phyloP scores from a whole-genome alignment of 192 early-diverging fungal species.

The Rhizophlyctis rosea region DNA sequence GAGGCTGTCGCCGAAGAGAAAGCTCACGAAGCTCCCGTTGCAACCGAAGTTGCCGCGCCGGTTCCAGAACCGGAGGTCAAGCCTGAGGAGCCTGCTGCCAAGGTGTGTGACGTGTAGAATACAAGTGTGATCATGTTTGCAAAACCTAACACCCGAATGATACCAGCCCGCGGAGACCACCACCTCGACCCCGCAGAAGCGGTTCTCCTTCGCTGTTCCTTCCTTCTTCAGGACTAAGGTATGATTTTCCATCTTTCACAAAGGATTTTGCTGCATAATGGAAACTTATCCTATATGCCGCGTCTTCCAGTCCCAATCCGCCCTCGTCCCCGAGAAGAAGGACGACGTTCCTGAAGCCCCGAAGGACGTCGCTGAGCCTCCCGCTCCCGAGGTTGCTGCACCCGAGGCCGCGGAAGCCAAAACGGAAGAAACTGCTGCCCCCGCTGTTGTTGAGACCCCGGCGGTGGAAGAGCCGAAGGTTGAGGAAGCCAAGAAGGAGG shows the following conservation, averaged over 20 bases:
- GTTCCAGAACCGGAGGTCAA: neutral
- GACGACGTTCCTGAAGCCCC: too few species aligned
- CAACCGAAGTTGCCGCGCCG: neutral
- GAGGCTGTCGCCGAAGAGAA: neutral
- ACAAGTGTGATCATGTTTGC: too few species aligned
- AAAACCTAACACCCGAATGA: too few species aligned
- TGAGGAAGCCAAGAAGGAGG: neutral
- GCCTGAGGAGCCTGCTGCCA: neutral
- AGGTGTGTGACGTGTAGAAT: too few species aligned
- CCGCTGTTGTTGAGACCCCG: neutral
- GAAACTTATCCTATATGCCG: too few species aligned
- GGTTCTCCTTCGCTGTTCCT: neutral
- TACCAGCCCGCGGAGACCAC: too few species aligned
- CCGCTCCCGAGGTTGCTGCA: neutral
- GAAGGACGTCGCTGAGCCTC: neutral
- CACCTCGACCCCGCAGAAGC: too few species aligned
- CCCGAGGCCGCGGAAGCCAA: neutral
- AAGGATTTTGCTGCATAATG: neutral
- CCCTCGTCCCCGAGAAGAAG: too few species aligned
- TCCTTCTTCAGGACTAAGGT: neutral
- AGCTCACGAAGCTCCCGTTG: neutral
- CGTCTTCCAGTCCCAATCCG: too few species aligned
- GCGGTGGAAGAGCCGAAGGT: neutral
- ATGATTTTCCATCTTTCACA: neutral
- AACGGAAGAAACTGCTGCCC: neutral